Percentiles rank a stretch among this genome's conserved stretches.
Evolutionary conservation across 768 basidiomycete species (phyloP).

Genomic region (Pulveroboletus sp.): DNA sequence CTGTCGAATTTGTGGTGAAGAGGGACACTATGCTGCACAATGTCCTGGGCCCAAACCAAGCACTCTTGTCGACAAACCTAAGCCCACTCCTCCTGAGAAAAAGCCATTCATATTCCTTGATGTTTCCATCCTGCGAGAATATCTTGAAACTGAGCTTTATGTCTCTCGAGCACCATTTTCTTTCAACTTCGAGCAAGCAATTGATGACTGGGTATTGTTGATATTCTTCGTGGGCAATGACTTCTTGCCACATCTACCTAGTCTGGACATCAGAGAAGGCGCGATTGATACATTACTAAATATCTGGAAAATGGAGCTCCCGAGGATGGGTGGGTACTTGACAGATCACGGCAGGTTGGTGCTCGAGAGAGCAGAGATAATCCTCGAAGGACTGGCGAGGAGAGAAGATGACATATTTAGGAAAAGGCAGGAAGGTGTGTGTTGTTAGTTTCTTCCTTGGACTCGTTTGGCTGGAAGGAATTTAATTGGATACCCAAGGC

Average conservation of each 20-base stretch:
- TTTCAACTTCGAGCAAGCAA: constrained; percentile 92
- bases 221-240: constrained; percentile 99
- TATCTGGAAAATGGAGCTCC: constrained; percentile 93
- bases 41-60: constrained; percentile 80
- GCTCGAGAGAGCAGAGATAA: constrained; percentile 82
- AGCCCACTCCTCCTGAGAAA: constrained; percentile 52
- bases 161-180: constrained; percentile 72
- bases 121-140: constrained; percentile 92
- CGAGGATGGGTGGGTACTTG: constrained; percentile 95
- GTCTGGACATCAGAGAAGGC: constrained; percentile 97
- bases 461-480: not conserved
- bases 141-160: constrained; percentile 93
- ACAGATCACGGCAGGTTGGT: constrained; percentile 90
- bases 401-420: constrained; percentile 96
- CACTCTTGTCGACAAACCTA: constrained; percentile 40
- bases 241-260: constrained; percentile 96
- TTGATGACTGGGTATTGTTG: constrained; percentile 99
- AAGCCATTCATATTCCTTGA: constrained; percentile 99
- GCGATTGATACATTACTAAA: constrained; percentile 95
- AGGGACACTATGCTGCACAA: constrained; percentile 92
- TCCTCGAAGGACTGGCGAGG: constrained; percentile 91
- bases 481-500: constrained; percentile 7
- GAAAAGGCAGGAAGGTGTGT: constrained; percentile 85
- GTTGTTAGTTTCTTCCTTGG: constrained; percentile 14
- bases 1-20: constrained; percentile 91